Base-by-base conservation (phyloP, 1,139 yeast genomes). In the Kluyveromyces sp. region DNA sequence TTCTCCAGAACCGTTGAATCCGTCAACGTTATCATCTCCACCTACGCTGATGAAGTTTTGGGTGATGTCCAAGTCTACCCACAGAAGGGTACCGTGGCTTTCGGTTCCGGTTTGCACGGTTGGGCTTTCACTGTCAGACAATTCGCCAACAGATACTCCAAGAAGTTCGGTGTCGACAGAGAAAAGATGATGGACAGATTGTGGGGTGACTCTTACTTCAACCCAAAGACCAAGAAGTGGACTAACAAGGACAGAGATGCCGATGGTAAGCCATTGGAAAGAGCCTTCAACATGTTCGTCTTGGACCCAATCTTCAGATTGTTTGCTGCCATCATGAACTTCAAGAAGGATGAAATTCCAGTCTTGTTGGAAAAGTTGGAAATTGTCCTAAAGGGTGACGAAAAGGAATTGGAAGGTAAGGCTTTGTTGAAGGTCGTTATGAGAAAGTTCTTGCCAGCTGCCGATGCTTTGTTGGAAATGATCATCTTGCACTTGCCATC, bases 211-310 rank as follows among this genome's bases (percentile, higher is more conserved):
- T 86, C 95, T 75, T 92, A 78, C 94, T 92, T 92, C 84, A 92
- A 92, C 90, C 97, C 98, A 75, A 92, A 90, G 88, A 92, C 97
- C 75, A 92, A 90, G 87, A 92, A 92, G 79, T 92, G 98, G 98
- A 78, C 97, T 66, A 87, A 81, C 88, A 86, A 85, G 78, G 95
- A 82, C 67, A 88, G 83, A 73, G 97, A 89, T 66, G 94, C 97
- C 65, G 88, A 84, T 67, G 98, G 98, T 67, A 84, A 88, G 78
- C 74, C 81, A 52, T 84, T 92, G 70, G 97, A 92, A 78, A 89
- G 98, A 83, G 97, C 97, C 68, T 92, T 92, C 95, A 88, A 87
- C 90, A 87, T 88, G 95, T 92, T 92, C 78, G 88, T 92, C 61
- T 81, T 92, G 75, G 98, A 92, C 79, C 98, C 98, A 72, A 92